A percentile compares a stretch with the other conserved stretches of the same genome.
Conservation (phyloP, 257 asterid genomes). For the Salvia rosmarinus region DNA sequence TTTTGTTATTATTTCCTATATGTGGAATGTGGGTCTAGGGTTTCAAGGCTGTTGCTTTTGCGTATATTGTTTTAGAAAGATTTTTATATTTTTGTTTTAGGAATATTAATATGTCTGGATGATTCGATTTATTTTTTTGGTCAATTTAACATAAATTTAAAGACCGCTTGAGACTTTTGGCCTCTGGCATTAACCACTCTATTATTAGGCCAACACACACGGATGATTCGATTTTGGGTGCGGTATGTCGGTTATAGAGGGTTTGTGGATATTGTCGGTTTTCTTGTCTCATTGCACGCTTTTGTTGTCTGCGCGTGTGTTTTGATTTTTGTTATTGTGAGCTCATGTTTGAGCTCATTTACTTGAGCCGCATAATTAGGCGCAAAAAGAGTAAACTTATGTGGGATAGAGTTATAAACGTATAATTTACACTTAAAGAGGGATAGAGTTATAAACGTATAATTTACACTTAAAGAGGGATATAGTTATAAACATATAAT, state of each 20-base stretch:
- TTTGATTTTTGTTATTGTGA: background rate
- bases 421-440: background rate
- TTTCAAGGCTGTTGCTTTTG: background rate
- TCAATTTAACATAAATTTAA: too few species aligned
- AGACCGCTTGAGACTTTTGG: too few species aligned
- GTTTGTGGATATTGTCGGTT: conserved; percentile 13
- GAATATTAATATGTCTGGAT: background rate
- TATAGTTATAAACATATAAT: too few species aligned
- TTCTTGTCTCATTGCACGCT: background rate
- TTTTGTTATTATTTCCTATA: background rate
- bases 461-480: too few species aligned
- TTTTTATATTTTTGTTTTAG: background rate
- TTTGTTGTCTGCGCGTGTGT: background rate
- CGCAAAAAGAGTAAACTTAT: background rate
- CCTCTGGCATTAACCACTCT: too few species aligned
- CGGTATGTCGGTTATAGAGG: conserved; percentile 5
- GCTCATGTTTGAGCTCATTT: background rate
- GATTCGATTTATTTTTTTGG: background rate
- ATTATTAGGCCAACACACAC: too few species aligned
- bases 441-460: too few species aligned
- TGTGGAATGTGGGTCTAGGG: background rate
- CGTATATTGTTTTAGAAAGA: background rate
- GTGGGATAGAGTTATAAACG: background rate
- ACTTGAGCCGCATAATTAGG: background rate
- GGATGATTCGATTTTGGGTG: background rate